Evolutionary conservation across 164 flowering plant species (phyloP), one percentile per base, ranked within the genome.

Genomic region (Buxus sempervirens): DNA sequence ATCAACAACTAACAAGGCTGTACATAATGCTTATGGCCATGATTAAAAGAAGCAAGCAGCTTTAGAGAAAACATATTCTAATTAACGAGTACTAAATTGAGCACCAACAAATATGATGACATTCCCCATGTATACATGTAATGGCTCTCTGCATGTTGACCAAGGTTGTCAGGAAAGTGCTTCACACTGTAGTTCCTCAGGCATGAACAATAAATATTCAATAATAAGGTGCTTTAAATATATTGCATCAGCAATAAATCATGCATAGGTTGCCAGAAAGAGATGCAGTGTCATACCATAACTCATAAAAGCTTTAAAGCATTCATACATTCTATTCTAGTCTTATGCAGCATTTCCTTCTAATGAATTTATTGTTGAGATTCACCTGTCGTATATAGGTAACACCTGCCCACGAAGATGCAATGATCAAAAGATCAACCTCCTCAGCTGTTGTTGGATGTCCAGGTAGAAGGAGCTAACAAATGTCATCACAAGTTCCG

Each of bases 381-480:
- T 64, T 73, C 67, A 96, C 99, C 98, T 86, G 96, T n/a, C 71
- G 77, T 42, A 79, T 67, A 71, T 49, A 80, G 32, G 90, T 85
- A 74, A 79, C 78, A 61, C 97, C 98, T 9, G 99, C 95, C 85
- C 93, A 85, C 55, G 72, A 74, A 66, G 92, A 90, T 60, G 96
- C 82, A 51, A 82, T 75, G 75, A 93, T 86, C 64, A 96, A 70
- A 70, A 81, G 86, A 79, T 86, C 85, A 54, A 81, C 59, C 36
- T 84, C 79, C 70, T 88, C 90, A 56, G 36, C 81, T 66, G 79
- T 80, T 28, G 81, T 73, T 65, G 86, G 84, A 70, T 77, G 58
- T 54, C 82, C 83, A 69, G 53, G 51, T 73, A 69, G 65, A 32
- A 64, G 67, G 32, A 88, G 83, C 96, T 89, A 75, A 70, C 53